phyloP scores from a whole-genome alignment of 805 yeast species.

The Candida hispaniensis region DNA sequence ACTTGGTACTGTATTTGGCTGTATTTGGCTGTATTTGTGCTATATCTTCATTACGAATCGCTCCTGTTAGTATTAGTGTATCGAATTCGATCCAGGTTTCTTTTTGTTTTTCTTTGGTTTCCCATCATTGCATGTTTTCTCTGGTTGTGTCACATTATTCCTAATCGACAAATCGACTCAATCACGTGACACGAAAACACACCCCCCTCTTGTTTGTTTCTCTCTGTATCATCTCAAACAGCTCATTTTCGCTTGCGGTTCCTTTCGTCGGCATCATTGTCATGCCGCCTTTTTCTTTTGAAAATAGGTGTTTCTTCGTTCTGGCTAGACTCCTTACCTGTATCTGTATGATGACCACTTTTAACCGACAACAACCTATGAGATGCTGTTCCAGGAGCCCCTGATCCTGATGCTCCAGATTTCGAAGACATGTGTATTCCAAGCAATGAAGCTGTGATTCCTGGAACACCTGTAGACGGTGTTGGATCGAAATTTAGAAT shows the following conservation, averaged over 20 bases:
- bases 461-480: conserved; percentile 61
- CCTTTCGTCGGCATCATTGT: conserved; percentile 11
- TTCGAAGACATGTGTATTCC: no score
- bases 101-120: neutral
- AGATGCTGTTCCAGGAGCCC: conserved; percentile 1
- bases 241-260: conserved; percentile 9
- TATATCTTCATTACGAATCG: no score
- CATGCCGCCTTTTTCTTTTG: conserved; percentile 7
- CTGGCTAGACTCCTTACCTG: conserved; percentile 12
- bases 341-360: conserved; percentile 7
- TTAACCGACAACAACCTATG: conserved; percentile 7
- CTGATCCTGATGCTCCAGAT: no score
- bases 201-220: neutral
- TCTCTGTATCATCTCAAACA: neutral
- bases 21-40: no score
- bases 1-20: no score
- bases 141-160: neutral
- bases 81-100: neutral
- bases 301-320: conserved; percentile 13
- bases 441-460: conserved; percentile 56
- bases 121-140: neutral
- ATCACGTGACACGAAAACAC: neutral
- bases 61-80: no score
- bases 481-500: conserved; percentile 54
- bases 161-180: neutral